These are phyloP conservation scores for Pisolithus thermaeus DNA, from an alignment of 1,284 basidiomycete species.

Conservation along the genomic window DNA sequence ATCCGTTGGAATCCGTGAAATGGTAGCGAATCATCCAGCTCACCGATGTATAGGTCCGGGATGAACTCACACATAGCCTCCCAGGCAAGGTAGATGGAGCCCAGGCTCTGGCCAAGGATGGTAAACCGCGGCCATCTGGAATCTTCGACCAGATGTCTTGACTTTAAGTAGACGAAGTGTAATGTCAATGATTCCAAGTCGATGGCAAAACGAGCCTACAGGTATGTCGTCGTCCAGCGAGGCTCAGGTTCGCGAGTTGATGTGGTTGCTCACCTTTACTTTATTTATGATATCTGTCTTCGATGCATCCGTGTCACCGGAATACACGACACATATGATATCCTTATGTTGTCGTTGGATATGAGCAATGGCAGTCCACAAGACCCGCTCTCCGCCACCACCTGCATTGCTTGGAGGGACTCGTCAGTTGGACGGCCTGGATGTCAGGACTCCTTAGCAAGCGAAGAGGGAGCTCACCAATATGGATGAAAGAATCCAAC, in stretches of 20 bases:
- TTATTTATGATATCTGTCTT: slow-evolving; percentile 82
- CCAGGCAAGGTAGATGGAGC: slow-evolving; percentile 78
- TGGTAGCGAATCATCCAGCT: slow-evolving; percentile 10
- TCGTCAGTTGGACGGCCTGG: slow-evolving; percentile 31
- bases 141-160: slow-evolving; percentile 75
- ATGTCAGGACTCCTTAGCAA: slow-evolving; percentile 3
- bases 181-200: slow-evolving; percentile 56
- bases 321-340: slow-evolving; percentile 83
- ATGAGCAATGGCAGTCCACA: slow-evolving; percentile 87
- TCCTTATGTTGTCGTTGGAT: slow-evolving; percentile 72
- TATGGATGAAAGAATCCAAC: slow-evolving; percentile 95
- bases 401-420: slow-evolving; percentile 80
- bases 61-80: slow-evolving; percentile 74
- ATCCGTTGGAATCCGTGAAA: background rate
- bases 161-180: slow-evolving; percentile 74
- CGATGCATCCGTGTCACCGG: slow-evolving; percentile 75
- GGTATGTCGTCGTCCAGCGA: background rate
- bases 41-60: slow-evolving; percentile 90
- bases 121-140: slow-evolving; percentile 85
- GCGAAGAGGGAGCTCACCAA: slow-evolving; percentile 53
- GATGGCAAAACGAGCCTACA: slow-evolving; percentile 82
- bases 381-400: slow-evolving; percentile 93
- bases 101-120: slow-evolving; percentile 85
- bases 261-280: slow-evolving; percentile 57
- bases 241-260: background rate